phyloP scores from a whole-genome alignment of 1,284 basidiomycete species.

The Lignosus rhinocerotis region DNA sequence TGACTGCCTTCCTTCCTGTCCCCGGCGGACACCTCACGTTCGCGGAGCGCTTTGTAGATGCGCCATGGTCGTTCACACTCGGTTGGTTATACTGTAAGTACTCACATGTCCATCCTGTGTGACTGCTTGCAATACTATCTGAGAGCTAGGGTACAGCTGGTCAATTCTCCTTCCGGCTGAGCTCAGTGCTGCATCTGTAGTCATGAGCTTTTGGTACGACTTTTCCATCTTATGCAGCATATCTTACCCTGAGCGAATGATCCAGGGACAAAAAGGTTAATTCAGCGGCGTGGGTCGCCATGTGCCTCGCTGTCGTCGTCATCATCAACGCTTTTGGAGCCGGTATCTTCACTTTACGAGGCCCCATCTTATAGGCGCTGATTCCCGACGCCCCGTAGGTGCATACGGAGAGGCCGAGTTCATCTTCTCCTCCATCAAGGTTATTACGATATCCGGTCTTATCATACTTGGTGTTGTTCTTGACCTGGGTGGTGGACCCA shows the following conservation, averaged over 20 bases:
- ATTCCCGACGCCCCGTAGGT: constrained; percentile 33
- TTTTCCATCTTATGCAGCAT: not conserved
- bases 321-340: constrained; percentile 80
- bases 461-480: constrained; percentile 63
- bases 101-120: too few species aligned
- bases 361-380: not conserved
- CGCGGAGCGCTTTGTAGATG: constrained; percentile 79
- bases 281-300: constrained; percentile 74
- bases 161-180: constrained; percentile 75
- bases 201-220: constrained; percentile 73
- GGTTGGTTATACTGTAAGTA: constrained; percentile 73
- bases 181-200: constrained; percentile 72
- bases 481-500: constrained; percentile 68
- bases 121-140: not conserved
- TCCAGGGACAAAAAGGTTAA: constrained; percentile 46
- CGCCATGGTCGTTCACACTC: constrained; percentile 79
- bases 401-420: constrained; percentile 78
- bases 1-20: constrained; percentile 40
- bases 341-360: constrained; percentile 37
- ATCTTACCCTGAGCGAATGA: not conserved
- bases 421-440: constrained; percentile 76
- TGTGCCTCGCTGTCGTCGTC: constrained; percentile 73
- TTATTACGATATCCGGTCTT: constrained; percentile 71
- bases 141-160: constrained; percentile 62
- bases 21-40: constrained; percentile 77